Base-by-base conservation (phyloP, 768 basidiomycete genomes). In the Boletellus sp. region DNA sequence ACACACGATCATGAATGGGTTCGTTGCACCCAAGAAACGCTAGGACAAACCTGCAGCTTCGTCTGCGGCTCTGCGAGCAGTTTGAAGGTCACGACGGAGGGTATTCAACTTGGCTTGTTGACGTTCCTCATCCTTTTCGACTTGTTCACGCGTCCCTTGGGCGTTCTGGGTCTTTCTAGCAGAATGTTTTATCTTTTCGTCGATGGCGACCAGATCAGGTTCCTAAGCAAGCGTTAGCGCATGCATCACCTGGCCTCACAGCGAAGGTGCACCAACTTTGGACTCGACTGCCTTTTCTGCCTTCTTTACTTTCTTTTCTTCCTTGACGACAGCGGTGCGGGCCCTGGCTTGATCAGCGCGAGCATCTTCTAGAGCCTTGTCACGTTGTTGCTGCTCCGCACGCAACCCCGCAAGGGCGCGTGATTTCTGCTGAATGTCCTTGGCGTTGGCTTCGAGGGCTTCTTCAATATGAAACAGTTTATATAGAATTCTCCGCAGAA, bases 391-490 rank as follows among this genome's bases (percentile, higher is more conserved):
- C 61, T 91, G 88, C 49, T 90, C 84, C 47, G 79, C 75, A 16
- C 88, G 77, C 24, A 93, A 71, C 3, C 78, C 81, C 1, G 73
- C 72, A 16, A 98, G 75, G 12, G 84, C 79, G 43, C 80, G 81
- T 62, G 88, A 93, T 62, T 87, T 85, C 47, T 74, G 75, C 40
- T 82, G 78, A 51, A 98, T 88, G 41, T 79, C 76, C 19, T 75
- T 72, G 1, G 84, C 80, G 50, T 91, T 88, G 40, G 72, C 74
- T 58, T 87, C 83, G 32, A 98, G 87, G 6, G 81, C 80, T 56
- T 86, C 75, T 64, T 95, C 89, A 50, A 98, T 89, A 67, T 95
- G 91, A 63, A 79, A 97, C 6, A 99, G 70, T 63, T 87, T 90
- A 76, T 89, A 94, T 15, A 98, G 74, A 4, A 91, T 77, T 36